phyloP scores from a whole-genome alignment of 371 early-diverging fungal genomes.

The Mortierella sp. region DNA sequence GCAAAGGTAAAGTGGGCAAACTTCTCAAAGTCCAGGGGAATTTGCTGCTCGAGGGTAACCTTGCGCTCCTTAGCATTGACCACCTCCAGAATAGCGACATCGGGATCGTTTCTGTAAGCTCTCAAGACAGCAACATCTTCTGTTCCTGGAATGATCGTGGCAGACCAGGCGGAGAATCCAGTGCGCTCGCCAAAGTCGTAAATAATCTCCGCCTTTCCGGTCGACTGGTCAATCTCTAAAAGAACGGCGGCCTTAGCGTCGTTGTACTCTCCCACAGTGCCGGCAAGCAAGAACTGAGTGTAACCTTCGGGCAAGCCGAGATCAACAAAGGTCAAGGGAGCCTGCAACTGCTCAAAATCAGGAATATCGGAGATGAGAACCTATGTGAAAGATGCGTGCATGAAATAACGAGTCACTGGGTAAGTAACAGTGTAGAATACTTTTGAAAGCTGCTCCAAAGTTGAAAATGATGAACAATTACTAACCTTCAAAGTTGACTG shows the following conservation, averaged over 20 bases:
- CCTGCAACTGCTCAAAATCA: slow-evolving; percentile 33
- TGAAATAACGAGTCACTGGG: too few relatives aligned
- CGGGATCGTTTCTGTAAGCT: slow-evolving; percentile 35
- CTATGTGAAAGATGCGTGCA: slow-evolving; percentile 13
- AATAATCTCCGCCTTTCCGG: slow-evolving; percentile 19
- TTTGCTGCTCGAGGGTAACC: slow-evolving; percentile 14
- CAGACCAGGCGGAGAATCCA: slow-evolving; percentile 46
- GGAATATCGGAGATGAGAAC: slow-evolving; percentile 15
- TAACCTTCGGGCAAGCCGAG: slow-evolving; percentile 44
- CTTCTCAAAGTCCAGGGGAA: slow-evolving; percentile 35
- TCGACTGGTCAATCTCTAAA: slow-evolving; percentile 31
- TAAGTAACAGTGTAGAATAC: background rate
- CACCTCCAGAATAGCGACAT: slow-evolving; percentile 29
- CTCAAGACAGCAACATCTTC: slow-evolving; percentile 43
- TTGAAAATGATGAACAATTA: background rate
- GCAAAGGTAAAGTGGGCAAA: slow-evolving; percentile 40
- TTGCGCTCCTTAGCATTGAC: slow-evolving; percentile 25
- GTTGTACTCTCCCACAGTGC: slow-evolving; percentile 51
- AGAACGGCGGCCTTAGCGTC: slow-evolving; percentile 40
- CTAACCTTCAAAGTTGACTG: slow-evolving; percentile 29
- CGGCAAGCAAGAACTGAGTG: slow-evolving; percentile 32
- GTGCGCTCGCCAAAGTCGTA: slow-evolving; percentile 46
- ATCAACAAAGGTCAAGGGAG: slow-evolving; percentile 23
- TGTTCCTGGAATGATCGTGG: slow-evolving; percentile 39
- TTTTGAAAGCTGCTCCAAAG: background rate